Base-by-base conservation (phyloP, 192 early-diverging fungal genomes). In the Entrophospora sp. region DNA sequence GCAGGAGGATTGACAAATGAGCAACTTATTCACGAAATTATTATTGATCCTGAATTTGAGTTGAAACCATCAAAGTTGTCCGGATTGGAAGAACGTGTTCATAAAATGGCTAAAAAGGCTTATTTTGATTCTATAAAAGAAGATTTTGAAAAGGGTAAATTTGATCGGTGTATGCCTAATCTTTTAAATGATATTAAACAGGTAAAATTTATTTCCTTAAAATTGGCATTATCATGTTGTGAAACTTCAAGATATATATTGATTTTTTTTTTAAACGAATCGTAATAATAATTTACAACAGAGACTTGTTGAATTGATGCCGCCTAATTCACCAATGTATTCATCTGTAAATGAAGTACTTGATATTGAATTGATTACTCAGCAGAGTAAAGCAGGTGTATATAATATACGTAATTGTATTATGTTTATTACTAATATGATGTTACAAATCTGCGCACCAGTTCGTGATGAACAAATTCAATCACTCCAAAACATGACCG, bases 391-490 rank as follows among this genome's bases (percentile, higher is more conserved):
- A 18, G 70, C 75, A 16, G 65, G 77, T 13, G 73, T 74, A 16
- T 85, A 87, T 59, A 80, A 91, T 61, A 64, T 89, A 3, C 37
- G 70, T 14, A 61, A 43, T 1, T 68, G 73, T 12, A 48, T 89
- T 4, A 18, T 63, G 14, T 81, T 73, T 52, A 73, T 91, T 7
- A 35, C 82, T 1, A 59, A 60, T 25, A 77, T 79, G 24, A 91
- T 94, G 87, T 55, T 70, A 7, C 67, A 85, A 62, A 76, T 92
- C 10, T 91, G 89, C 55, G 92, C 92, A 0, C 92, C 92, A 12
- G 73, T 88, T 7, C 82, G 91, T 1, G 91, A 94, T 67, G 61
- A 74, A 8, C 36, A 66, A 31, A 63, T 77, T 44, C 70, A 78
- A 28, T 60, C 69, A 6, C 37, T 75, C 35, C 66, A 72, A 35